A percentile compares a stretch with the other conserved stretches of the same genome.
These are phyloP conservation scores for Dryas alaskensis DNA, from an alignment of 306 rosid genomes.

Conservation along the genomic window DNA sequence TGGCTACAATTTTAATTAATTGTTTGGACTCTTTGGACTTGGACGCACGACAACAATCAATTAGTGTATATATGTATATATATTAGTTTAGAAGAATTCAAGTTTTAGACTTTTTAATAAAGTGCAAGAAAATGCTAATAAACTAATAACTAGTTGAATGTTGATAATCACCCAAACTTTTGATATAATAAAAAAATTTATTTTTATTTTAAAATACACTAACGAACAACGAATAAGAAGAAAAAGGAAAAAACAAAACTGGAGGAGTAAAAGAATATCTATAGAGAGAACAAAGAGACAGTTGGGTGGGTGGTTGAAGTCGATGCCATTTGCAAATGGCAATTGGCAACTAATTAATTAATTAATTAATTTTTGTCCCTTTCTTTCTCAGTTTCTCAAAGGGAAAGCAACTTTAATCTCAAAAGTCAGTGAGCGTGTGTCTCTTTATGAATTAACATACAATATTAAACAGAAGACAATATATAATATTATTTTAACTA, in stretches of 20 bases:
- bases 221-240: background rate
- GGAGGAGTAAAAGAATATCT: too few relatives aligned
- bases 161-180: too few relatives aligned
- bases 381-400: background rate
- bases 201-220: background rate
- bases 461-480: too few relatives aligned
- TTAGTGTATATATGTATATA: too few relatives aligned
- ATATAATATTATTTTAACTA: too few relatives aligned
- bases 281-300: too few relatives aligned
- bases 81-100: too few relatives aligned
- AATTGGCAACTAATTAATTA: background rate
- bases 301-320: background rate
- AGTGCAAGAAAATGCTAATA: too few relatives aligned
- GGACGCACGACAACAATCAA: background rate
- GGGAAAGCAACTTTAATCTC: background rate
- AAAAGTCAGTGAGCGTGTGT: background rate
- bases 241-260: background rate
- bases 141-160: too few relatives aligned
- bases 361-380: background rate
- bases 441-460: background rate
- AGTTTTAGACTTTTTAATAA: too few relatives aligned
- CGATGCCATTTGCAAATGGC: background rate
- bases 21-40: background rate
- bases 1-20: background rate
- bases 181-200: background rate